Evolutionary conservation across 129 eudicot species (phyloP), one percentile per base, ranked within the genome.

Genomic region (Escallonia rubra): DNA sequence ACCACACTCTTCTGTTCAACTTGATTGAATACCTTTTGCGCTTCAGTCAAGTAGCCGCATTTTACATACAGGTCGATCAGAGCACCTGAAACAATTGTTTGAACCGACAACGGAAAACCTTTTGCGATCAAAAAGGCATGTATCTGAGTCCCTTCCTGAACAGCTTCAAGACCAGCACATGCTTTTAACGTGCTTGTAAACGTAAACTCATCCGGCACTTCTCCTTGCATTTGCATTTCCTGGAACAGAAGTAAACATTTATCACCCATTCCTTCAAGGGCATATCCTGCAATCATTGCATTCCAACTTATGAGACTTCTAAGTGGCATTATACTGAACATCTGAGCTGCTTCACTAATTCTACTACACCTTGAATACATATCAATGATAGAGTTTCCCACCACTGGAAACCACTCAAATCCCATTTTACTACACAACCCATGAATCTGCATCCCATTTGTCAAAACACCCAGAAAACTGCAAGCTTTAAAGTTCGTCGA

Each of bases 301-400:
- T 87, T 90, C 95, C 97, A 90, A 39, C 81, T 85, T 68, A 90
- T 85, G 63, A 78, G 67, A 70, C 72, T 69, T 69, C 74, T 82
- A 47, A 57, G 72, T 10, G 67, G 79, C 89, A 90, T 80, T 72
- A 10, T 45, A 64, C 72, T 69, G 14, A 90, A 90, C 65, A 78
- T 77, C 16, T 2, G 45, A 71, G 71, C 85, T 15, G 91, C 95
- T 4, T 68, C 79, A 4, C 34, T 59, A 13, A 84, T 67, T 53
- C 73, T 85, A n/a, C 91, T 80, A 61, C 95, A 90, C 70, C 79
- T 84, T 11, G 85, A 73, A 72, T 90, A 90, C 97, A 90, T 90
- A 78, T 87, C 95, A 51, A 90, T 76, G 52, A 87, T 59, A 38
- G 97, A 84, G 61, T 87, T 90, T n/a, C 89, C 95, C 51, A 90